Conservation (phyloP, 2,329 filamentous ascomycete species). For the Zymoseptoria brevis region DNA sequence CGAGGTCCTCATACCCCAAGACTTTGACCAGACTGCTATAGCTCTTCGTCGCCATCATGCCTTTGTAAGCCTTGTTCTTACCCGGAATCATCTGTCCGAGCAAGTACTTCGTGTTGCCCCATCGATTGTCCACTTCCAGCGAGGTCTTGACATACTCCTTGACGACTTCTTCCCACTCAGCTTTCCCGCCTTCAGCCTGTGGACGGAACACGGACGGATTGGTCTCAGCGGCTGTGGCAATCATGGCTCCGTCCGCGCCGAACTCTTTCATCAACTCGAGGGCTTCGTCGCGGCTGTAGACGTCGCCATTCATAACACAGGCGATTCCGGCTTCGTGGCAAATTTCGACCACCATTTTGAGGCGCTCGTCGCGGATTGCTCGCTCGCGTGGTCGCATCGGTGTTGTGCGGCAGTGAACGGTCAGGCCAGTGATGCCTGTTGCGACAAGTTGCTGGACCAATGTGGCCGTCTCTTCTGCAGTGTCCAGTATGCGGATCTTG, state of each 20-base stretch:
- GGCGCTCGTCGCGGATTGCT: constrained; percentile 69
- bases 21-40: constrained; percentile 62
- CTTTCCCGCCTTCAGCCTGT: constrained; percentile 59
- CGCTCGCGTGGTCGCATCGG: constrained; percentile 88
- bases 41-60: constrained; percentile 58
- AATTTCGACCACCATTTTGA: constrained; percentile 72
- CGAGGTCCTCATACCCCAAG: constrained; percentile 54
- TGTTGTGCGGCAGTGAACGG: constrained; percentile 90
- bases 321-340: constrained; percentile 82
- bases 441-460: constrained; percentile 70
- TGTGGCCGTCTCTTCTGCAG: constrained; percentile 63
- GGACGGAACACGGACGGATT: constrained; percentile 82
- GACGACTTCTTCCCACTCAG: constrained; percentile 69
- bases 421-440: constrained; percentile 87
- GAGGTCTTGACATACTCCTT: constrained; percentile 64
- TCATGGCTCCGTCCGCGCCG: constrained; percentile 93
- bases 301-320: constrained; percentile 93
- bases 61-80: constrained; percentile 56
- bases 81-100: constrained; percentile 80
- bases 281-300: constrained; percentile 65
- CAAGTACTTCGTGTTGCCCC: constrained; percentile 87
- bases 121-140: constrained; percentile 75
- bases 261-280: constrained; percentile 65
- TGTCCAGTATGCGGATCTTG: constrained; percentile 85
- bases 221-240: constrained; percentile 82